phyloP scores from a whole-genome alignment of 1,284 basidiomycete species.

The Ustilago sp. region DNA sequence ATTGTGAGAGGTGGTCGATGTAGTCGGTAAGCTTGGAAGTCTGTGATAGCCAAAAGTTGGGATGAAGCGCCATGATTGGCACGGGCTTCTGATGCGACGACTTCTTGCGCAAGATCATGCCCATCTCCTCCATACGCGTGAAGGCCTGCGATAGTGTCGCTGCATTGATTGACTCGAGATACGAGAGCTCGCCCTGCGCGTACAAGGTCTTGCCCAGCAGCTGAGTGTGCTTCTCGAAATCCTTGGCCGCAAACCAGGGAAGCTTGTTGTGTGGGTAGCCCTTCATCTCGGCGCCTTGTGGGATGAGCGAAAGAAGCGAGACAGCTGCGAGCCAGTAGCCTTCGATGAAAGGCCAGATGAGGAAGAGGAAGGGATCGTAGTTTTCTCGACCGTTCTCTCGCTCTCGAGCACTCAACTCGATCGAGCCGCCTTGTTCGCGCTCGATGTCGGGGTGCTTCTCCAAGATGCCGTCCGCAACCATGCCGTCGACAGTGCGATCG shows the following conservation, averaged over 20 bases:
- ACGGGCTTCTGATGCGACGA: conserved; percentile 63
- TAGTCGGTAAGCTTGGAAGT: conserved; percentile 62
- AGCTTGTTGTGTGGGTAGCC: conserved; percentile 43
- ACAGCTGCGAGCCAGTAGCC: conserved; percentile 70
- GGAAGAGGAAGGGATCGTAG: conserved; percentile 66
- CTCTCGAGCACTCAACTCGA: conserved; percentile 55
- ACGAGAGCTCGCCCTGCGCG: conserved; percentile 68
- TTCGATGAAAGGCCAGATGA: conserved; percentile 66
- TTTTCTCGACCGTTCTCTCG: conserved; percentile 66
- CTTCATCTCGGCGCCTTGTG: conserved; percentile 24
- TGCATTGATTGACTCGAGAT: conserved; percentile 67
- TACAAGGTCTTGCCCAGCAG: conserved; percentile 70
- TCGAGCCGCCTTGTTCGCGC: conserved; percentile 40
- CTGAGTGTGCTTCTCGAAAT: conserved; percentile 68
- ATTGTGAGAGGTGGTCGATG: conserved; percentile 64
- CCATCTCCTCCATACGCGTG: conserved; percentile 60
- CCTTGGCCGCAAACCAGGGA: conserved; percentile 68
- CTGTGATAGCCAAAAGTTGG: conserved; percentile 62
- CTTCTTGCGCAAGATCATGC: conserved; percentile 56
- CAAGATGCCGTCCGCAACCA: conserved; percentile 48
- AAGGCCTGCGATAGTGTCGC: conserved; percentile 63
- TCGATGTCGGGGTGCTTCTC: conserved; percentile 36
- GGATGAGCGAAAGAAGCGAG: conserved; percentile 67
- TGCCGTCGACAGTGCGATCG: conserved; percentile 53
- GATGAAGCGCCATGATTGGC: conserved; percentile 68